Percentiles rank a stretch among this genome's conserved stretches.
Evolutionary conservation across 2,329 filamentous ascomycete genomes (phyloP).

Genomic region (Lasiodiplodia sp.): DNA sequence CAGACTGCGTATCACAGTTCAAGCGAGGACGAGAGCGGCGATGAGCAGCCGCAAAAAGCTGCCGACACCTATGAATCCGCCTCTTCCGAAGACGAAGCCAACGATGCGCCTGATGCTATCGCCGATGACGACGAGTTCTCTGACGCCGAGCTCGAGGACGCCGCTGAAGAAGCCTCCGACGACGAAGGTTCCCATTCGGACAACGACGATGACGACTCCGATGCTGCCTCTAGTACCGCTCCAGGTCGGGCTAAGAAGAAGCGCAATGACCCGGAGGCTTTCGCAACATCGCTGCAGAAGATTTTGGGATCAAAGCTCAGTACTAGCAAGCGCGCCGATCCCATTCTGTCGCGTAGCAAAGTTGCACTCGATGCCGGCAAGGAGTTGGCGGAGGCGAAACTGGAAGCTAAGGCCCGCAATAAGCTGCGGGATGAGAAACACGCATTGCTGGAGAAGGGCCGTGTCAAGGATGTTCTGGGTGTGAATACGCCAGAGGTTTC

Average conservation of each 20-base stretch:
- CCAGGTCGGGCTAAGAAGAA: slow-evolving; percentile 67
- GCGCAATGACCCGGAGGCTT: slow-evolving; percentile 89
- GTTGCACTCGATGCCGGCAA: slow-evolving; percentile 75
- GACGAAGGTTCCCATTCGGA: slow-evolving; percentile 44
- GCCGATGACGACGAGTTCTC: slow-evolving; percentile 48
- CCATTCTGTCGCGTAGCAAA: slow-evolving; percentile 85
- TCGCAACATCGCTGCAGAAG: slow-evolving; percentile 91
- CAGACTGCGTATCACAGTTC: slow-evolving; percentile 71
- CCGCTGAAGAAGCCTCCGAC: slow-evolving; percentile 46
- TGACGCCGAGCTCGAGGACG: slow-evolving; percentile 35
- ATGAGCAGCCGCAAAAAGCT: slow-evolving; percentile 10
- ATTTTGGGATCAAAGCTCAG: slow-evolving; percentile 91
- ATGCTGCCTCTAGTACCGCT: slow-evolving; percentile 42
- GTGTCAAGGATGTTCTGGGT: slow-evolving; percentile 84
- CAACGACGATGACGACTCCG: slow-evolving; percentile 41
- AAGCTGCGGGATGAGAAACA: slow-evolving; percentile 83
- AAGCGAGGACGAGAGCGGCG: slow-evolving; percentile 57
- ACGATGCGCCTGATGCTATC: slow-evolving; percentile 37
- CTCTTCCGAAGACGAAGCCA: slow-evolving; percentile 15
- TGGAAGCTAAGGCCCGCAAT: slow-evolving; percentile 81
- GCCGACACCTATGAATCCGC: slow-evolving; percentile 9
- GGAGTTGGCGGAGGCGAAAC: slow-evolving; percentile 74
- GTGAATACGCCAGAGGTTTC: slow-evolving; percentile 59
- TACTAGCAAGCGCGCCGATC: slow-evolving; percentile 80
- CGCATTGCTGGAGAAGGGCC: slow-evolving; percentile 81